phyloP scores from a whole-genome alignment of 2,329 filamentous ascomycete species.

The Coleophoma cylindrospora region DNA sequence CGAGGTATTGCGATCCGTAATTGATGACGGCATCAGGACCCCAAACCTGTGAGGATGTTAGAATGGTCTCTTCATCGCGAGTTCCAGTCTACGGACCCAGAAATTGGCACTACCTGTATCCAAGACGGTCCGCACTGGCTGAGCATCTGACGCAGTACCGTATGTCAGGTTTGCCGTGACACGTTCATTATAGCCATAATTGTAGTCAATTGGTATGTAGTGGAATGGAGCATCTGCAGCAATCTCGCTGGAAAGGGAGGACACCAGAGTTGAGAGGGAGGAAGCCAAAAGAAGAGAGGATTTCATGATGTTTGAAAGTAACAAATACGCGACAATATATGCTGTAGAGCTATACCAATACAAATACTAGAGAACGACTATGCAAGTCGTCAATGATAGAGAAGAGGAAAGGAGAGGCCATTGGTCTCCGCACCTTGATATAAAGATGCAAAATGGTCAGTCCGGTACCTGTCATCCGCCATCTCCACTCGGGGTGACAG shows the following conservation, averaged over 20 bases:
- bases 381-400: too few species aligned
- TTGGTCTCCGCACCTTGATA: too few species aligned
- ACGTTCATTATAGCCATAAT: constrained; percentile 9
- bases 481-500: too few species aligned
- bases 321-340: neutral
- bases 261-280: neutral
- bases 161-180: constrained; percentile 13
- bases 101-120: constrained; percentile 12
- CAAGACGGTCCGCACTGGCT: constrained; percentile 9
- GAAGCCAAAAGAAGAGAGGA: neutral
- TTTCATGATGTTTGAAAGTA: neutral
- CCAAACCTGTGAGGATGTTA: constrained; percentile 6
- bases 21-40: constrained; percentile 6
- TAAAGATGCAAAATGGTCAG: too few species aligned
- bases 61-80: too few species aligned
- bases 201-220: constrained; percentile 13
- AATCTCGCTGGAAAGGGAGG: constrained; percentile 1
- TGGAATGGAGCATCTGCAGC: constrained; percentile 1
- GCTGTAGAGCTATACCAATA: too few species aligned
- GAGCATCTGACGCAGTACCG: constrained; percentile 5
- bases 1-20: constrained; percentile 13
- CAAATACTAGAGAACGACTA: too few species aligned
- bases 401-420: too few species aligned
- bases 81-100: constrained; percentile 7
- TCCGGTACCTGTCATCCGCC: too few species aligned